Conservation (phyloP, 2,329 filamentous ascomycete genomes). For the Endothia cerciana region DNA sequence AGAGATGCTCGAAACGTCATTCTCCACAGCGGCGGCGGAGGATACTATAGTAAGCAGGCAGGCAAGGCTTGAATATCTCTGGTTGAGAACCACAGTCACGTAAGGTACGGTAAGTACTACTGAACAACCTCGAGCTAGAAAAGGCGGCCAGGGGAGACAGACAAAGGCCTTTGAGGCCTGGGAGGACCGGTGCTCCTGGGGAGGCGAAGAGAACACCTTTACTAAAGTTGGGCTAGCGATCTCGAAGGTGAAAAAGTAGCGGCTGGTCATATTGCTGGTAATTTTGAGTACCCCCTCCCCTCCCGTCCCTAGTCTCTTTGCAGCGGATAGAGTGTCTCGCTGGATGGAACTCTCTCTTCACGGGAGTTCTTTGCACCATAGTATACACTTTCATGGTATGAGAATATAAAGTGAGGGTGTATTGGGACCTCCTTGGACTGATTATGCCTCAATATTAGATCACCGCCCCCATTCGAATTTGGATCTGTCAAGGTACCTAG, state of each 20-base stretch:
- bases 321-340: too few species aligned
- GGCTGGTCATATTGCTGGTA: not conserved
- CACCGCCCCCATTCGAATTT: too few species aligned
- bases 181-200: not conserved
- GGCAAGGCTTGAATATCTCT: not conserved
- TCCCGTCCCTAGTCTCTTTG: too few species aligned
- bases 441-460: too few species aligned
- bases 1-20: conserved; percentile 1
- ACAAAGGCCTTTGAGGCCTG: not conserved
- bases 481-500: too few species aligned
- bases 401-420: too few species aligned
- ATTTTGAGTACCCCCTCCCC: not conserved
- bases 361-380: too few species aligned
- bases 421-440: too few species aligned
- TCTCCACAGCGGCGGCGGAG: not conserved
- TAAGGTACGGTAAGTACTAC: not conserved
- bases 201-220: not conserved
- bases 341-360: too few species aligned
- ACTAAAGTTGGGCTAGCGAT: not conserved
- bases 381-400: too few species aligned
- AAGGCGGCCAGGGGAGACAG: not conserved
- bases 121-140: not conserved
- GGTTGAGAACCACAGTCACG: not conserved
- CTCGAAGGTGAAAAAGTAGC: not conserved
- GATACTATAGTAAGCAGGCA: not conserved